These are phyloP conservation scores for Cardamine occulta DNA, from an alignment of 345 rosid species.

Conservation along the genomic window DNA sequence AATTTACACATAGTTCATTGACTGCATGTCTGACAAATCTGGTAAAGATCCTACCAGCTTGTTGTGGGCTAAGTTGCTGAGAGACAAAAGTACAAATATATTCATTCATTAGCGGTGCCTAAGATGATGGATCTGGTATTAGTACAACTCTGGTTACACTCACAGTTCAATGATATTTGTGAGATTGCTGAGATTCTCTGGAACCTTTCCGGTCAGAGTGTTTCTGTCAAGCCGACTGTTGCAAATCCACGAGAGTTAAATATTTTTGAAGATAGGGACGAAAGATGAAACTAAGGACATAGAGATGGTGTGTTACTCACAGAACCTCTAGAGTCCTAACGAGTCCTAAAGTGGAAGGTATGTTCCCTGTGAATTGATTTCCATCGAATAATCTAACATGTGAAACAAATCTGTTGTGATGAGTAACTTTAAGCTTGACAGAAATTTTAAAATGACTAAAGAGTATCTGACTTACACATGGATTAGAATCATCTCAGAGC, in stretches of 20 bases:
- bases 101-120: constrained; percentile 4
- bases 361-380: constrained; percentile 66
- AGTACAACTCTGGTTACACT: constrained; percentile 39
- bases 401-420: constrained; percentile 14
- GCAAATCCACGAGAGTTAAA: constrained; percentile 36
- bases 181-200: constrained; percentile 75
- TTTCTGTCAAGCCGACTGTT: constrained; percentile 98
- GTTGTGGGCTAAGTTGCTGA: constrained; percentile 89
- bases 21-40: constrained; percentile 66
- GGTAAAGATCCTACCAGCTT: constrained; percentile 77
- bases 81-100: constrained; percentile 6
- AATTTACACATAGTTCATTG: constrained; percentile 79
- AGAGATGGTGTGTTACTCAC: constrained; percentile 58
- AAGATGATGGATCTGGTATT: constrained; percentile 4
- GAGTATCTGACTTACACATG: constrained; percentile 70
- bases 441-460: neutral
- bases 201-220: constrained; percentile 61
- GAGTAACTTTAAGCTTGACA: constrained; percentile 3
- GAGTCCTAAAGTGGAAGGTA: constrained; percentile 68
- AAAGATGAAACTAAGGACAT: neutral
- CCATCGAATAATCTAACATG: constrained; percentile 74
- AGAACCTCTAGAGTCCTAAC: constrained; percentile 94
- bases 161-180: constrained; percentile 74
- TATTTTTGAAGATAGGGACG: neutral
- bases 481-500: constrained; percentile 73